A percentile compares a stretch with the other conserved stretches of the same genome.
phyloP scores from a whole-genome alignment of 2,329 filamentous ascomycete species.

The Botryotinia narcissicola region DNA sequence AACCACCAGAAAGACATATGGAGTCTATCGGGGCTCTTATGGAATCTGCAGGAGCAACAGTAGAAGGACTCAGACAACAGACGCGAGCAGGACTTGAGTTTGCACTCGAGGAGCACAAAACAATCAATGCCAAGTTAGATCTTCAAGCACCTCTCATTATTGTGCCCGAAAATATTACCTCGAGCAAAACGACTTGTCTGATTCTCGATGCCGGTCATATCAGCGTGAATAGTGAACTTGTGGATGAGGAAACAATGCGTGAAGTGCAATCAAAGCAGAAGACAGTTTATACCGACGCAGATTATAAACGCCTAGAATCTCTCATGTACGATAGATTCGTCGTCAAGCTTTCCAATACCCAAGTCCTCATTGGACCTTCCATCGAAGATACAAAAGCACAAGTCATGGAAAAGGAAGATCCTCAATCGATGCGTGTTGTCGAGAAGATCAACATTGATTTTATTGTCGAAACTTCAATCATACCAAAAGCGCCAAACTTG shows the following conservation, averaged over 20 bases:
- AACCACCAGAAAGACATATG: slow-evolving; percentile 95
- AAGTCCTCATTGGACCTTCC: slow-evolving; percentile 91
- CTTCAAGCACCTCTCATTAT: slow-evolving; percentile 96
- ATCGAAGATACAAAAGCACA: slow-evolving; percentile 87
- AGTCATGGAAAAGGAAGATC: slow-evolving; percentile 64
- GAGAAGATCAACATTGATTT: slow-evolving; percentile 98
- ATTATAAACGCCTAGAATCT: slow-evolving; percentile 82
- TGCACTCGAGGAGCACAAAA: slow-evolving; percentile 95
- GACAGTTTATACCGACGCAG: slow-evolving; percentile 81
- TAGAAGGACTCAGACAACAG: slow-evolving; percentile 91
- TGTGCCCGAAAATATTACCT: slow-evolving; percentile 86
- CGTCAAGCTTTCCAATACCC: slow-evolving; percentile 89
- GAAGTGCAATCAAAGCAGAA: slow-evolving; percentile 90
- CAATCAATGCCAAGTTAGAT: slow-evolving; percentile 92
- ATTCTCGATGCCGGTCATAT: slow-evolving; percentile 97
- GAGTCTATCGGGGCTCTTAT: slow-evolving; percentile 95
- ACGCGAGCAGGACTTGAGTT: slow-evolving; percentile 95
- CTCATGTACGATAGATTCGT: slow-evolving; percentile 98
- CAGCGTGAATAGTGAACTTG: slow-evolving; percentile 88
- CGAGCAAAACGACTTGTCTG: slow-evolving; percentile 76
- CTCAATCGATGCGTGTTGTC: slow-evolving; percentile 79
- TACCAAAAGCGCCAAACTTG: slow-evolving; percentile 92
- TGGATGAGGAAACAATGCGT: slow-evolving; percentile 84
- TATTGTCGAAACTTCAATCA: slow-evolving; percentile 89
- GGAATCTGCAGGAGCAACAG: slow-evolving; percentile 92